These are phyloP conservation scores for Patellifolia procumbens DNA, from an alignment of 179 eudicot genomes.

Conservation along the genomic window DNA sequence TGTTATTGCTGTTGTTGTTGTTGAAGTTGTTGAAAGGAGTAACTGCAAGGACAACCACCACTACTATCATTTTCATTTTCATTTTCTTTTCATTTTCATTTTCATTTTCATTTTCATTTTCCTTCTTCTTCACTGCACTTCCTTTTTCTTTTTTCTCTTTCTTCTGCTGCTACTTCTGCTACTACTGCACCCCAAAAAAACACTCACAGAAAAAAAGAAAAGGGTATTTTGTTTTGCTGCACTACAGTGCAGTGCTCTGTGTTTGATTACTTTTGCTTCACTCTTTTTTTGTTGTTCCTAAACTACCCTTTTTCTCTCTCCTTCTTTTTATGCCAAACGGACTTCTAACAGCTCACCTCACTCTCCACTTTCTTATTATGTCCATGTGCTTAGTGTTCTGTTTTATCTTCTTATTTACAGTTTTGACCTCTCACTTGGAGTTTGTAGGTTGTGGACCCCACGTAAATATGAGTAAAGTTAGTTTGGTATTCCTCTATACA, in stretches of 20 bases:
- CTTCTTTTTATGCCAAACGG: constrained; percentile 28
- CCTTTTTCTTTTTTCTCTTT: background rate
- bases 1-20: constrained; percentile 46
- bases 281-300: constrained; percentile 4
- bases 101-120: constrained; percentile 34
- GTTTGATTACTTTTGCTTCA: constrained; percentile 21
- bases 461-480: background rate
- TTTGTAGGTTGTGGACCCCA: constrained; percentile 16
- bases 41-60: constrained; percentile 40
- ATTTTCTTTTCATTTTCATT: constrained; percentile 32
- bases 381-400: constrained; percentile 31
- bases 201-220: background rate
- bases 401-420: background rate
- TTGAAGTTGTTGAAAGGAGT: constrained; percentile 41
- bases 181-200: background rate
- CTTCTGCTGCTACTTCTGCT: background rate
- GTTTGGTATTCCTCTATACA: constrained; percentile 3
- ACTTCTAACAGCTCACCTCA: constrained; percentile 31
- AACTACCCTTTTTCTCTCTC: constrained; percentile 9
- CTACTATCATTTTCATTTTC: constrained; percentile 37
- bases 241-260: too few relatives aligned
- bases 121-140: constrained; percentile 51
- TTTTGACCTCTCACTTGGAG: constrained; percentile 15
- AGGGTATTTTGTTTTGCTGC: constrained; percentile 16
- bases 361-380: constrained; percentile 16